phyloP scores from a whole-genome alignment of 495 filamentous ascomycete genomes.

The Articulospora tetracladia region DNA sequence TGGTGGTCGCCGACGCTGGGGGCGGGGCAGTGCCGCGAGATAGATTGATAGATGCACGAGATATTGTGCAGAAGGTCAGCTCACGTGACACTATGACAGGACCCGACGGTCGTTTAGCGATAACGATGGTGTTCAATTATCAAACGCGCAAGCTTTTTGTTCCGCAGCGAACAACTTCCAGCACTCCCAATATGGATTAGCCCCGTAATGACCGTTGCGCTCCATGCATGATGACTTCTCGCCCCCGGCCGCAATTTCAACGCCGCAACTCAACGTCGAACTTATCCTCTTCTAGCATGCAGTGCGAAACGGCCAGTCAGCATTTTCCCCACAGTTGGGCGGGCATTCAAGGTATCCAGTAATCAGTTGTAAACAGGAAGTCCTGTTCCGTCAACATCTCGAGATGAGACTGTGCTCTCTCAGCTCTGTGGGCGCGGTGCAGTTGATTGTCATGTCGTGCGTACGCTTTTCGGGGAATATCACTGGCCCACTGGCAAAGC shows the following conservation, averaged over 20 bases:
- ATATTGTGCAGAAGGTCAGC: neutral
- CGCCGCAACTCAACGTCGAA: neutral
- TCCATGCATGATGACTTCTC: too few relatives aligned
- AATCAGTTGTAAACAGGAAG: too few relatives aligned
- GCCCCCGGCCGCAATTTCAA: too few relatives aligned
- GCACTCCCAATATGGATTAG: neutral
- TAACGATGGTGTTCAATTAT: neutral
- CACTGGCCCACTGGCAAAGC: too few relatives aligned
- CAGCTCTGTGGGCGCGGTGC: too few relatives aligned
- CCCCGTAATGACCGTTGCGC: too few relatives aligned
- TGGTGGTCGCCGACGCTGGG: neutral
- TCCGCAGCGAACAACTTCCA: neutral
- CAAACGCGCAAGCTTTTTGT: neutral
- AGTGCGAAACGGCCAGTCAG: neutral
- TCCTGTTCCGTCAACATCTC: too few relatives aligned
- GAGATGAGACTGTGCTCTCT: too few relatives aligned
- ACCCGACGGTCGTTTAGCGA: neutral
- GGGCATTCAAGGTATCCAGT: too few relatives aligned
- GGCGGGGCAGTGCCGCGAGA: neutral
- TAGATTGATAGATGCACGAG: neutral
- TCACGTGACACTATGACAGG: neutral
- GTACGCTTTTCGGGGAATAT: too few relatives aligned
- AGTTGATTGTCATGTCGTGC: too few relatives aligned
- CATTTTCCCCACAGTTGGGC: too few relatives aligned
- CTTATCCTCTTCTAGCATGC: slow-evolving; percentile 2